phyloP scores from a whole-genome alignment of 2,329 filamentous ascomycete species.

The Hymenoscyphus fructigenus region DNA sequence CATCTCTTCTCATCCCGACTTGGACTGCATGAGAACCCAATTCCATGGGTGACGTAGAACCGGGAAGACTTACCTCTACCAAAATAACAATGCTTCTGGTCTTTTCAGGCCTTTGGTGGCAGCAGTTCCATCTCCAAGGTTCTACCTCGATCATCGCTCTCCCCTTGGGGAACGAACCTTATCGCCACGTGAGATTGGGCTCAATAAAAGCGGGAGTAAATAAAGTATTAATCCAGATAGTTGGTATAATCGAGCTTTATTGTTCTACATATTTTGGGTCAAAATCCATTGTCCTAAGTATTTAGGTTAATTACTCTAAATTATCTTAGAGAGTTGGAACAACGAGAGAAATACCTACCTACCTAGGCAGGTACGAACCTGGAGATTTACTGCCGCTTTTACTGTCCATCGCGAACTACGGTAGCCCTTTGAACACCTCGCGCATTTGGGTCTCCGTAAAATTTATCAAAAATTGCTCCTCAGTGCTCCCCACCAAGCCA shows the following conservation, averaged over 20 bases:
- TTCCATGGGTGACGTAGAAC: not conserved
- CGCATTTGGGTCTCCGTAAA: not conserved
- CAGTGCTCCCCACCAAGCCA: slow-evolving; percentile 11
- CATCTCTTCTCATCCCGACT: not conserved
- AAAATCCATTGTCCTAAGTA: too few species aligned
- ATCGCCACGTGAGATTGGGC: too few species aligned
- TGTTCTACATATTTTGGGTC: too few species aligned
- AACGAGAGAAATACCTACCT: too few species aligned
- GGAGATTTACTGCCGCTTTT: too few species aligned
- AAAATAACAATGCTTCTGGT: not conserved
- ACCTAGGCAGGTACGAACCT: too few species aligned
- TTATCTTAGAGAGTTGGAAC: too few species aligned
- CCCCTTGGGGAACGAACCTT: too few species aligned
- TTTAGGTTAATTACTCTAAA: too few species aligned
- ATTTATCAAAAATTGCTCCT: not conserved
- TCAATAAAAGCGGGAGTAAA: too few species aligned
- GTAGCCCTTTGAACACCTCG: not conserved
- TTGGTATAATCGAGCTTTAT: too few species aligned
- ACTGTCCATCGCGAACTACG: not conserved
- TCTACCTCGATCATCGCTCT: not conserved
- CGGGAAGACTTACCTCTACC: not conserved
- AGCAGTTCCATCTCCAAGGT: not conserved
- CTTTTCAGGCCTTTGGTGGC: not conserved
- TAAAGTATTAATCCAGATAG: too few species aligned
- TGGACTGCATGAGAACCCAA: not conserved